Conservation (phyloP, 768 basidiomycete species). For the Rhizopogon salebrosus region DNA sequence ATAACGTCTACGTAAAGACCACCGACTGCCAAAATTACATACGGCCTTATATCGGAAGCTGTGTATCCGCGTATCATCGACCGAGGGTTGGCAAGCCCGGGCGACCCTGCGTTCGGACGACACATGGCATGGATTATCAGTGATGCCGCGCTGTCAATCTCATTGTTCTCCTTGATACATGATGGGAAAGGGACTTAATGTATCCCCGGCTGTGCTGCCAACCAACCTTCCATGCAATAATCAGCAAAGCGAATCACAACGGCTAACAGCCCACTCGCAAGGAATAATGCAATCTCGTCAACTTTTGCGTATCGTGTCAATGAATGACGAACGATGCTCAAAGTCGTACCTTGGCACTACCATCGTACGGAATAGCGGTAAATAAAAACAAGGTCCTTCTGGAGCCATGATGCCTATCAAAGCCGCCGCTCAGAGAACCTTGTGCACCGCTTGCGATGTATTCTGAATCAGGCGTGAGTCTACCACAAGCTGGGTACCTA, state of each 20-base stretch:
- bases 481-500: not conserved
- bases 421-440: too few relatives aligned
- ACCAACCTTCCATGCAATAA: not conserved
- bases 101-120: not conserved
- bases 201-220: not conserved
- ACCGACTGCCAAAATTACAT: not conserved
- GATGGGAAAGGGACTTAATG: not conserved
- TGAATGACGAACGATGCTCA: too few relatives aligned
- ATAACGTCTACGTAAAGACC: too few relatives aligned
- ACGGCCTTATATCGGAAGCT: not conserved
- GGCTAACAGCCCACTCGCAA: too few relatives aligned
- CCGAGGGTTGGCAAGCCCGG: not conserved
- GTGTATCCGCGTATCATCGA: not conserved
- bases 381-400: too few relatives aligned
- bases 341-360: too few relatives aligned
- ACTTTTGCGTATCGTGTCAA: too few relatives aligned
- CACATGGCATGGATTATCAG: not conserved
- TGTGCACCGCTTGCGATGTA: not conserved
- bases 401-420: too few relatives aligned
- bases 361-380: too few relatives aligned
- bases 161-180: not conserved
- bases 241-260: too few relatives aligned
- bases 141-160: not conserved
- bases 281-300: too few relatives aligned
- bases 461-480: not conserved